Evolutionary conservation across 371 early-diverging fungal genomes (phyloP).

Genomic region (Scutellospora calospora): DNA sequence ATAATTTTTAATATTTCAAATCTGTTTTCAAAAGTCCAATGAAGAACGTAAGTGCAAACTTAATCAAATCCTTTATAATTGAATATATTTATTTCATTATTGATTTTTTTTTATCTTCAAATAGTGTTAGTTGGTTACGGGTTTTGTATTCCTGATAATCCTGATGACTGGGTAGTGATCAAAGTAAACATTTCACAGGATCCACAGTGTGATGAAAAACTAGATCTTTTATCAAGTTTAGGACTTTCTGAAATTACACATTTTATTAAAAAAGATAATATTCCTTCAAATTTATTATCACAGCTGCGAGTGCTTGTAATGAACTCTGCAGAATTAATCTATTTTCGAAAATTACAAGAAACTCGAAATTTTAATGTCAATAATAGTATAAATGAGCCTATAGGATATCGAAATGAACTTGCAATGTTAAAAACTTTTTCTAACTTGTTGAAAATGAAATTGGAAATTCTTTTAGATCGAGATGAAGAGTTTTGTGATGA

Average conservation of each 20-base stretch:
- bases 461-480: not conserved
- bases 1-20: not conserved
- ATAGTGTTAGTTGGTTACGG: slow-evolving; percentile 25
- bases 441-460: not conserved
- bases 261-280: not conserved
- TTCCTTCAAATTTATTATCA: slow-evolving; percentile 11
- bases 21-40: not conserved
- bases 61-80: too few relatives aligned
- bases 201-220: not conserved
- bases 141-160: slow-evolving; percentile 28
- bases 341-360: not conserved
- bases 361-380: not conserved
- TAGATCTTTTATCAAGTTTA: not conserved
- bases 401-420: slow-evolving; percentile 35
- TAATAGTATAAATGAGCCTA: not conserved
- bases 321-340: not conserved
- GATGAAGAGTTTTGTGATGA: not conserved
- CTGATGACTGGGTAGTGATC: slow-evolving; percentile 9
- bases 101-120: not conserved
- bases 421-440: slow-evolving; percentile 10
- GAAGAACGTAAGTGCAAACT: slow-evolving; percentile 14
- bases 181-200: slow-evolving; percentile 23
- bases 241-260: slow-evolving; percentile 4
- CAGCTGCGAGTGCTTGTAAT: slow-evolving; percentile 18
- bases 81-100: too few relatives aligned